Base-by-base conservation (phyloP, 306 rosid species). In the Leucaena leucocephala region DNA sequence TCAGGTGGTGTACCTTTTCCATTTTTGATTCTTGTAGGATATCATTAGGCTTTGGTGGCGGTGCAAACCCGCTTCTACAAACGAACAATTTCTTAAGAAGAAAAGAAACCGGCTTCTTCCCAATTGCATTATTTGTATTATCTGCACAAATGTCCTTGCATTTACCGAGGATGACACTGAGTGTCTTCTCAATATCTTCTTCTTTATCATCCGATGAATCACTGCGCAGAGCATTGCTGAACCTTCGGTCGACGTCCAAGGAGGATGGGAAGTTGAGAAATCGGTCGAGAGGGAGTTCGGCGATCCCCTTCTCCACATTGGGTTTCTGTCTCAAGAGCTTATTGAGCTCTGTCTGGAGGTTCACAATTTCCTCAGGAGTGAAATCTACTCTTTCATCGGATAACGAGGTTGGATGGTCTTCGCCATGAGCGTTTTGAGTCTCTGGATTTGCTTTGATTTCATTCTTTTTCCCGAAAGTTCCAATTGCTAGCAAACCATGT, bases 231-330 rank as follows among this genome's bases (percentile, higher is more conserved):
- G 82, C 85, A 33, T 71, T 85, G 59, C 93, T 90, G 57, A 80
- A 83, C 80, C 93, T 87, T 57, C 93, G 74, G 72, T 90, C 93
- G 16, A 92, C 90, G 80, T 90, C 93, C 90, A 90, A 79, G 87
- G 89, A 90, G 49, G 97, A 92, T 3, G 97, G 97, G 74, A 93
- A 90, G 63, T 92, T 92, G 48, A 92, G 89, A 76, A 92, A 92
- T 84, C 93, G 86, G 73, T 92, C 95, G 72, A 92, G 77, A 3
- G 97, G 97, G 78, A 90, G 95, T 62, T 88, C 91, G 35, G 88
- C 82, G 34, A 81, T 85, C 65, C 81, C 86, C 74, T 88, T 86
- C 45, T 88, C 94, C 36, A 72, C 80, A 72, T 84, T 78, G 48
- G 91, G 86, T 74, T 90, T 90, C 38, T 74, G 77, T 11, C 89